These are phyloP conservation scores for Quercus lobata DNA, from an alignment of 331 rosid species.

Conservation along the genomic window DNA sequence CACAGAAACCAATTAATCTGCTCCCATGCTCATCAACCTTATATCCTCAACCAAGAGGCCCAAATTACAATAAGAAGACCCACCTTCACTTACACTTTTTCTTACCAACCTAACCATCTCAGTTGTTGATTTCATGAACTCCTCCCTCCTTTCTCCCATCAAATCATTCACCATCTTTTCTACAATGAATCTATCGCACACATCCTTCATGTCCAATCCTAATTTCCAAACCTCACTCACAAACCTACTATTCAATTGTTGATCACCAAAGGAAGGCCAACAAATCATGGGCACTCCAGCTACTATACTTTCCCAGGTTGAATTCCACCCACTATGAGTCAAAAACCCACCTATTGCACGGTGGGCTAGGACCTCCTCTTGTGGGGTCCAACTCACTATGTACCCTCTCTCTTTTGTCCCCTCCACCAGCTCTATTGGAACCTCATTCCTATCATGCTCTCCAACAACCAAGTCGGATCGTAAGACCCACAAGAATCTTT, in stretches of 20 bases:
- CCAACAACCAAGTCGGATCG: slow-evolving; percentile 6
- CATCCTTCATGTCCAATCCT: slow-evolving; percentile 32
- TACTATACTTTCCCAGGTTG: slow-evolving; percentile 29
- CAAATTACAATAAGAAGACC: slow-evolving; percentile 21
- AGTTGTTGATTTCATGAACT: slow-evolving; percentile 14
- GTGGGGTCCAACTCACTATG: slow-evolving; percentile 33
- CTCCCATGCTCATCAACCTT: not conserved
- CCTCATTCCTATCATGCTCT: not conserved
- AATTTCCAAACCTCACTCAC: slow-evolving; percentile 33
- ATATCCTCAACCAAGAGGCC: not conserved
- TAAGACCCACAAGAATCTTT: slow-evolving; percentile 50
- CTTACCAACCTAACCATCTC: slow-evolving; percentile 9
- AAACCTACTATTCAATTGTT: slow-evolving; percentile 28
- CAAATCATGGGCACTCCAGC: slow-evolving; percentile 36
- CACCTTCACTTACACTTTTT: slow-evolving; percentile 9
- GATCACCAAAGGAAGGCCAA: slow-evolving; percentile 20
- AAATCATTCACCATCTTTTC: slow-evolving; percentile 28
- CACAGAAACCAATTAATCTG: too few species aligned
- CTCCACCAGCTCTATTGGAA: slow-evolving; percentile 1
- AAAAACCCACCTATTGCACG: slow-evolving; percentile 30
- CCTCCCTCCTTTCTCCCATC: slow-evolving; percentile 19
- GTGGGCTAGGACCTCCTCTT: slow-evolving; percentile 31
- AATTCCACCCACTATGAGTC: slow-evolving; percentile 42
- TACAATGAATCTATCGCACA: slow-evolving; percentile 11
- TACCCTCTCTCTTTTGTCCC: slow-evolving; percentile 17